Conservation (phyloP, 805 yeast species). For the Scheffersomyces ergatensis region DNA sequence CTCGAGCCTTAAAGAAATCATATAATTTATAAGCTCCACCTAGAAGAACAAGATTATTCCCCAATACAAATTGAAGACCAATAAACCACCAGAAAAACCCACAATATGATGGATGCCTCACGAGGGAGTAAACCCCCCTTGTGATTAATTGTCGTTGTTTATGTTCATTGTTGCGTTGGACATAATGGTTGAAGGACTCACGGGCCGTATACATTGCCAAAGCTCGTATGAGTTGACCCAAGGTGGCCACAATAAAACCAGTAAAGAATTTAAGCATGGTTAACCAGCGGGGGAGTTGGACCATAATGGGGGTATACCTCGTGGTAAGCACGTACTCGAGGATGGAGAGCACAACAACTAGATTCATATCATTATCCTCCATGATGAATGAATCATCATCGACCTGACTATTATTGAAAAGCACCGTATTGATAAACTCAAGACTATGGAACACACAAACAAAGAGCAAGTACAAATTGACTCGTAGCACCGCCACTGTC, state of each 20-base stretch:
- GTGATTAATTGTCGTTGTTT: constrained; percentile 68
- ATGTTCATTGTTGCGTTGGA: constrained; percentile 48
- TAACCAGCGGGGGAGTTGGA: background rate
- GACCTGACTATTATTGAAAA: constrained; percentile 63
- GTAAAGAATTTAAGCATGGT: no score
- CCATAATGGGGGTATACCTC: background rate
- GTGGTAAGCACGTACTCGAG: constrained; percentile 10
- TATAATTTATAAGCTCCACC: constrained; percentile 59
- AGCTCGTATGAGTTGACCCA: constrained; percentile 71
- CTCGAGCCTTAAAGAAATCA: constrained; percentile 67
- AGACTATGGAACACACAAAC: constrained; percentile 70
- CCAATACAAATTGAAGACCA: constrained; percentile 72
- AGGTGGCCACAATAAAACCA: constrained; percentile 49
- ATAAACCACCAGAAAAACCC: constrained; percentile 95
- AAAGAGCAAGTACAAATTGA: constrained; percentile 45
- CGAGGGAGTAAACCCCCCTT: constrained; percentile 60
- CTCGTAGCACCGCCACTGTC: no score
- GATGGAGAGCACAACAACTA: constrained; percentile 17
- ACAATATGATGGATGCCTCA: constrained; percentile 87
- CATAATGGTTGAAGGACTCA: constrained; percentile 77
- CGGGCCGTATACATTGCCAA: constrained; percentile 88
- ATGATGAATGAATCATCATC: constrained; percentile 55
- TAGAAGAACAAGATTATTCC: constrained; percentile 59
- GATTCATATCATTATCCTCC: constrained; percentile 27
- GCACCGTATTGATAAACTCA: constrained; percentile 80